Conservation (phyloP, 306 rosid genomes). For the Betula pendula region DNA sequence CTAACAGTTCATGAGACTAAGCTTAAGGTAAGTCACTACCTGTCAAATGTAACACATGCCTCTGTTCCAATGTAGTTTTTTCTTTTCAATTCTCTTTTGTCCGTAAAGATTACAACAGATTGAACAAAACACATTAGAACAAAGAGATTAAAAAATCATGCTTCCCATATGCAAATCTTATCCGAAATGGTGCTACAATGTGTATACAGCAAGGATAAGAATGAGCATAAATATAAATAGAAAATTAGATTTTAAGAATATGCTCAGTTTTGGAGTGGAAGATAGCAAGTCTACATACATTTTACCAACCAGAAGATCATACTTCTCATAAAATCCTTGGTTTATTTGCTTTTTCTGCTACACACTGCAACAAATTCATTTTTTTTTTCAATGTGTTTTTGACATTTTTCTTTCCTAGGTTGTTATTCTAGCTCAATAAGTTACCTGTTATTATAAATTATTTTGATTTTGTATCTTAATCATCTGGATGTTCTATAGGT, state of each 20-base stretch:
- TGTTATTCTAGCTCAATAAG: not conserved
- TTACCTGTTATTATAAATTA: conserved; percentile 9
- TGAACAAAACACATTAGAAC: too few relatives aligned
- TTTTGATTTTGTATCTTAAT: conserved; percentile 18
- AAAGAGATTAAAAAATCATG: not conserved
- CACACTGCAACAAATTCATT: not conserved
- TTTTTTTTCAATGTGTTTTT: not conserved
- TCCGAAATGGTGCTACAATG: not conserved
- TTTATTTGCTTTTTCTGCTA: not conserved
- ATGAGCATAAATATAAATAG: not conserved
- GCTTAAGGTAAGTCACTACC: conserved; percentile 60
- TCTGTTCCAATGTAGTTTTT: not conserved
- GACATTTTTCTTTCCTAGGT: not conserved
- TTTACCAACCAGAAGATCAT: not conserved
- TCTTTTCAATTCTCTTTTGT: not conserved
- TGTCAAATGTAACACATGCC: not conserved
- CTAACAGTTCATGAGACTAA: conserved; percentile 94
- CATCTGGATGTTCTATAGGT: conserved; percentile 59
- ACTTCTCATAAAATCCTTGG: not conserved
- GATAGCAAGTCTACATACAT: not conserved
- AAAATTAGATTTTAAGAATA: not conserved
- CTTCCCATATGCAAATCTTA: not conserved
- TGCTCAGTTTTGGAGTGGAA: not conserved
- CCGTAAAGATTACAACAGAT: not conserved
- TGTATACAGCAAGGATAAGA: not conserved